phyloP scores from a whole-genome alignment of 768 basidiomycete genomes.

The Lactarius quietus region DNA sequence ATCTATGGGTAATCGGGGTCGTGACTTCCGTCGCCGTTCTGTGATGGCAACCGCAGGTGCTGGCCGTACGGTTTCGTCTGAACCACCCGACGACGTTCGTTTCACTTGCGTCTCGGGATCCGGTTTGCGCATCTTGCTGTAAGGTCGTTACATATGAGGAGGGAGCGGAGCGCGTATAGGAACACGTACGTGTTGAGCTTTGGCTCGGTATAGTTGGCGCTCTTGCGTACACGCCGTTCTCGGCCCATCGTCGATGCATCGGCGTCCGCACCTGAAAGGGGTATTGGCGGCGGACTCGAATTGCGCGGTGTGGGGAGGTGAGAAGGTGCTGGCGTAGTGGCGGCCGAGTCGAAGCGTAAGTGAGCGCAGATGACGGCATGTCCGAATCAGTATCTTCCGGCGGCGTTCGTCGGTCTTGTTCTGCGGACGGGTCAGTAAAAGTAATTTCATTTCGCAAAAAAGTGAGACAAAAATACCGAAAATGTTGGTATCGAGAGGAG shows the following conservation, averaged over 20 bases:
- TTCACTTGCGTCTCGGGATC: slow-evolving; percentile 41
- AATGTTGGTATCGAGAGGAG: slow-evolving; percentile 35
- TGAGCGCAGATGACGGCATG: slow-evolving; percentile 30
- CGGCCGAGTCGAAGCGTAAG: slow-evolving; percentile 34
- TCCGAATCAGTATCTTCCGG: slow-evolving; percentile 24
- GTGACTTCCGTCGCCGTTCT: slow-evolving; percentile 52
- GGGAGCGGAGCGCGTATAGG: neutral
- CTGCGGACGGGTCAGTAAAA: slow-evolving; percentile 25
- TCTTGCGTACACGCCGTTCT: slow-evolving; percentile 65
- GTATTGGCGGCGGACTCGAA: slow-evolving; percentile 35
- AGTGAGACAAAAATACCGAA: slow-evolving; percentile 33
- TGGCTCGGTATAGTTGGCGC: slow-evolving; percentile 83
- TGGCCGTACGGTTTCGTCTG: slow-evolving; percentile 25
- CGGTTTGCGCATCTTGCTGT: slow-evolving; percentile 87
- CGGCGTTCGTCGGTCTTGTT: slow-evolving; percentile 16
- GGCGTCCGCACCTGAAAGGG: slow-evolving; percentile 30
- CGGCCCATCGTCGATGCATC: slow-evolving; percentile 32
- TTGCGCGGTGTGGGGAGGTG: slow-evolving; percentile 45
- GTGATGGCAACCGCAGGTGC: slow-evolving; percentile 30
- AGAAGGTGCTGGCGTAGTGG: slow-evolving; percentile 39
- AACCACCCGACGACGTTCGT: slow-evolving; percentile 1
- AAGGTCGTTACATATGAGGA: slow-evolving; percentile 1
- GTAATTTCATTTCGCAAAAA: neutral
- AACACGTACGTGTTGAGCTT: slow-evolving; percentile 80
- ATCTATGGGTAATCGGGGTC: slow-evolving; percentile 45